Conservation (phyloP, 106 monocot species). For the Iris macrosiphon region DNA sequence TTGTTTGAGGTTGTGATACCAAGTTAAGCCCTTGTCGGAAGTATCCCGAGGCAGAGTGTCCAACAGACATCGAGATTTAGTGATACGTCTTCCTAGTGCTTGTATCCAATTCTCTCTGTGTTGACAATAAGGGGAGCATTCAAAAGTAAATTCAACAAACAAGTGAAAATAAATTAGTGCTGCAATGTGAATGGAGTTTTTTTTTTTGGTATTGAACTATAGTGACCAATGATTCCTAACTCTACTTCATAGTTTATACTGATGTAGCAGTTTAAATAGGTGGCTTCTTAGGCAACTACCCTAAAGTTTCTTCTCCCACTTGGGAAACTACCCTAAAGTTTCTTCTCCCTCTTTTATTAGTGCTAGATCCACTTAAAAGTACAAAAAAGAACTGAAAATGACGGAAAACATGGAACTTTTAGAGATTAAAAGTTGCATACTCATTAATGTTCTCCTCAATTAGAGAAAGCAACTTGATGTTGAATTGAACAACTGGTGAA, state of each 20-base stretch:
- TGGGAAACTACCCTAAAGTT: no score
- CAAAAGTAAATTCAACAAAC: no score
- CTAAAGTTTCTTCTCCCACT: no score
- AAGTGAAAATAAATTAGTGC: no score
- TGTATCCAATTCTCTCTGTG: conserved; percentile 45
- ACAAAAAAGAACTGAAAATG: not conserved
- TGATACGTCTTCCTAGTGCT: conserved; percentile 38
- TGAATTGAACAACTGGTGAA: conserved; percentile 30
- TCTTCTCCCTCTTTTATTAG: no score
- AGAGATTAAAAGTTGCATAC: not conserved
- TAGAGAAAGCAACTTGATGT: conserved; percentile 43
- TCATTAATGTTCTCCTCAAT: conserved; percentile 32
- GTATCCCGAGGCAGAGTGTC: conserved; percentile 31
- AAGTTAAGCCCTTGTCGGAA: conserved; percentile 4
- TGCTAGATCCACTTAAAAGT: no score
- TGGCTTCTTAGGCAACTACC: no score
- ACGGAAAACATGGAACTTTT: not conserved
- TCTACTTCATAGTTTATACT: no score
- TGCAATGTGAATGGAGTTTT: no score
- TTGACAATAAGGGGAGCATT: conserved; percentile 2
- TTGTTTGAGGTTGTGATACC: conserved; percentile 41
- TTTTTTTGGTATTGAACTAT: no score
- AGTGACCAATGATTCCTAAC: no score
- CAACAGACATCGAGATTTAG: conserved; percentile 21
- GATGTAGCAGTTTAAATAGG: no score